Evolutionary conservation across 2,329 filamentous ascomycete species (phyloP).

Genomic region (Colletotrichum cordylinicola): DNA sequence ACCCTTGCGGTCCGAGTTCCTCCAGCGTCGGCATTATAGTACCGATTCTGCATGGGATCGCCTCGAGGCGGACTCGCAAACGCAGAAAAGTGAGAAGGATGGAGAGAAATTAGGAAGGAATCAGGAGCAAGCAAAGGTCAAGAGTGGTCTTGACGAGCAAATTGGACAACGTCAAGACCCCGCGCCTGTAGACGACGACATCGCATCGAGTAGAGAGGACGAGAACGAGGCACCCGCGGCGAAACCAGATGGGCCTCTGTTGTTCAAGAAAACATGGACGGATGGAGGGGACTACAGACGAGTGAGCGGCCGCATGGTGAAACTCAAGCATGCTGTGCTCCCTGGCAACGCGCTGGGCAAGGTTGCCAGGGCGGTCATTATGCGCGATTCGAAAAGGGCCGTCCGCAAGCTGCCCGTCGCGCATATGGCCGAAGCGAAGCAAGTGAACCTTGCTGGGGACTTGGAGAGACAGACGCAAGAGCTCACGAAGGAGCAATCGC

Average conservation of each 20-base stretch:
- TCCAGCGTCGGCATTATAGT: slow-evolving; percentile 12
- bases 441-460: slow-evolving; percentile 36
- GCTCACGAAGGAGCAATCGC: slow-evolving; percentile 38
- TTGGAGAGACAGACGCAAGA: slow-evolving; percentile 31
- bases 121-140: background rate
- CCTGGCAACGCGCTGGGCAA: slow-evolving; percentile 37
- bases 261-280: background rate
- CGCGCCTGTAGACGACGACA: background rate
- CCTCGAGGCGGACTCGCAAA: background rate
- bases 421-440: background rate
- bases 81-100: background rate
- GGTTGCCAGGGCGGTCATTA: slow-evolving; percentile 51
- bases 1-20: background rate
- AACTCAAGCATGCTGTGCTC: background rate
- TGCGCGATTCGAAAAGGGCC: slow-evolving; percentile 38
- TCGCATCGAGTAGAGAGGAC: background rate
- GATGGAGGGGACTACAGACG: background rate
- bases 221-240: background rate
- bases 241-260: background rate
- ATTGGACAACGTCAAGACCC: background rate
- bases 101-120: background rate
- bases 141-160: background rate
- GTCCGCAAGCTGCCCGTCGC: background rate
- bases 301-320: background rate
- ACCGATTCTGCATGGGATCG: slow-evolving; percentile 9